These are phyloP conservation scores for Aspergillaceae sp. DNA, from an alignment of 2,329 filamentous ascomycete species.

Conservation along the genomic window DNA sequence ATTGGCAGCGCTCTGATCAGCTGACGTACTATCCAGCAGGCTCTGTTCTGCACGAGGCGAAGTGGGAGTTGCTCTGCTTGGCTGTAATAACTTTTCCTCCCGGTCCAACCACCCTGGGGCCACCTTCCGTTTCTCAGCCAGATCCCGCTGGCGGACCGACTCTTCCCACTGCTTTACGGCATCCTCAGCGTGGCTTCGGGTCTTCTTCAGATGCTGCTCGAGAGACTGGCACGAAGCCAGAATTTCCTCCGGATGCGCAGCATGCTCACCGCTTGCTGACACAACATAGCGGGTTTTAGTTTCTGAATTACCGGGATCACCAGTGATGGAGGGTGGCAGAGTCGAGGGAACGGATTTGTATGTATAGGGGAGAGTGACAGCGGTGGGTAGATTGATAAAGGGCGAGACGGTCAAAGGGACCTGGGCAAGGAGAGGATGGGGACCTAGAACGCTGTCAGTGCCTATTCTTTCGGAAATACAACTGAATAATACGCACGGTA, in stretches of 20 bases:
- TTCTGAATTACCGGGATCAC: constrained; percentile 38
- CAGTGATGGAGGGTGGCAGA: constrained; percentile 63
- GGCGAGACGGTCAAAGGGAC: constrained; percentile 89
- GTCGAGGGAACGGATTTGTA: constrained; percentile 86
- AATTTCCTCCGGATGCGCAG: constrained; percentile 81
- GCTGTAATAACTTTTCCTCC: constrained; percentile 52
- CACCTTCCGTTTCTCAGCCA: constrained; percentile 55
- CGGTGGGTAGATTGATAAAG: constrained; percentile 81
- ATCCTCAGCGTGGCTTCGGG: constrained; percentile 57
- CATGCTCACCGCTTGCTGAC: constrained; percentile 68
- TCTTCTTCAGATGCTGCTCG: constrained; percentile 62
- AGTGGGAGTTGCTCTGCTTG: constrained; percentile 22
- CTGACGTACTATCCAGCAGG: constrained; percentile 30
- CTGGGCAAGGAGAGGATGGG: constrained; percentile 83
- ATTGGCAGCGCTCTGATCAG: constrained; percentile 22
- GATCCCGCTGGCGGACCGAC: constrained; percentile 47
- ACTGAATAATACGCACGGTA: constrained; percentile 26
- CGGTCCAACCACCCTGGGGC: constrained; percentile 59
- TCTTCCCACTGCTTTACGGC: constrained; percentile 64
- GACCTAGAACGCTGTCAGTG: constrained; percentile 40
- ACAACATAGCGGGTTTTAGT: constrained; percentile 61
- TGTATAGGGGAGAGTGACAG: constrained; percentile 87
- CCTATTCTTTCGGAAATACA: too few species aligned
- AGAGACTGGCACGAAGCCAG: constrained; percentile 71
- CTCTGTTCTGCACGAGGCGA: constrained; percentile 16